A percentile compares a stretch with the other conserved stretches of the same genome.
These are phyloP conservation scores for Elsinoe arachidis DNA, from an alignment of 2,329 filamentous ascomycete species.

Conservation along the genomic window DNA sequence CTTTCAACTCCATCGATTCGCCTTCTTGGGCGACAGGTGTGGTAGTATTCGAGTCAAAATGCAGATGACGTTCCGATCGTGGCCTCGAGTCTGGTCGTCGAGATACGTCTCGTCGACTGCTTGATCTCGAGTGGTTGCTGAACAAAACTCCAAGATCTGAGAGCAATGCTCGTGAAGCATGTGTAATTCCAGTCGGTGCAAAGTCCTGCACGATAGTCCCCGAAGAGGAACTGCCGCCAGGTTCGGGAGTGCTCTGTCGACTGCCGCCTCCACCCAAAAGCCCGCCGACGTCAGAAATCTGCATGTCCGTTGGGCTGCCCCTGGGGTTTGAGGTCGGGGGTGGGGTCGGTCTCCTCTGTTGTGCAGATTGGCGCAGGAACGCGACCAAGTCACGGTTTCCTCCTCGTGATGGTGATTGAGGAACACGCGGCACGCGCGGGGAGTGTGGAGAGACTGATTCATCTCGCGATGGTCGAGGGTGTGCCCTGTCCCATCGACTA, in stretches of 20 bases:
- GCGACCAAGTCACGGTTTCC: slow-evolving; percentile 8
- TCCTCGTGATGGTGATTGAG: neutral
- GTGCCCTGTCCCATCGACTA: slow-evolving; percentile 10
- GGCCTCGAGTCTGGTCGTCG: slow-evolving; percentile 3
- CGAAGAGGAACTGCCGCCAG: neutral
- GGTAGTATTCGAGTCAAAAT: slow-evolving; percentile 8
- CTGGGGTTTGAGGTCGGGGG: slow-evolving; percentile 2
- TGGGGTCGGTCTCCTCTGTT: slow-evolving; percentile 4
- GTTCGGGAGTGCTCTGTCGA: neutral
- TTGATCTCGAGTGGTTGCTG: slow-evolving; percentile 3
- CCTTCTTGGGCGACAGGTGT: slow-evolving; percentile 8
- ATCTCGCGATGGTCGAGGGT: neutral
- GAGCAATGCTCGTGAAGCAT: neutral
- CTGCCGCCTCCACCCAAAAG: neutral
- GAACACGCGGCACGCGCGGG: neutral
- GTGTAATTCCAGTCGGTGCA: neutral
- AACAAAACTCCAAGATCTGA: neutral
- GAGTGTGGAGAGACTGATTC: neutral
- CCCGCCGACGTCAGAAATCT: slow-evolving; percentile 11
- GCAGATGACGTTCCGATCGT: neutral
- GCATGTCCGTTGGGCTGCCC: slow-evolving; percentile 7
- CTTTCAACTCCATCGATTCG: slow-evolving; percentile 8
- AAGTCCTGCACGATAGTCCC: slow-evolving; percentile 8
- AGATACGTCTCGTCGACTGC: neutral
- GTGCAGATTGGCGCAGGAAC: slow-evolving; percentile 9